Percentiles rank a stretch among this genome's conserved stretches.
Evolutionary conservation across 2,329 filamentous ascomycete species (phyloP).

Genomic region (Apiospora sp.): DNA sequence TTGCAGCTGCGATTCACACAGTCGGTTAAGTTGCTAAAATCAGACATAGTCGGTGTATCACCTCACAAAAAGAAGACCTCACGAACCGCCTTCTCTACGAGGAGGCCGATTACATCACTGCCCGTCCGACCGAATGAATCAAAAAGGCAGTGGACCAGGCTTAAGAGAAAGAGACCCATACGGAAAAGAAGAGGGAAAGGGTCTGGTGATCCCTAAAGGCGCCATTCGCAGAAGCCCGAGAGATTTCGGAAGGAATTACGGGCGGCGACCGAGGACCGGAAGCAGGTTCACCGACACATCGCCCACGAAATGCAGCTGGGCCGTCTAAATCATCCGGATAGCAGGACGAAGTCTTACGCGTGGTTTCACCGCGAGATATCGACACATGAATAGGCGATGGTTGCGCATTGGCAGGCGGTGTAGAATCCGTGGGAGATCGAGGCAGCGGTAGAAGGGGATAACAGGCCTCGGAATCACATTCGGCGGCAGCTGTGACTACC

Average conservation of each 20-base stretch:
- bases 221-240: neutral
- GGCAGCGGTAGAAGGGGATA: neutral
- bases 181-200: neutral
- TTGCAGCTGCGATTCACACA: no score
- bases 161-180: no score
- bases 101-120: neutral
- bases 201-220: neutral
- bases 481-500: neutral
- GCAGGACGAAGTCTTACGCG: neutral
- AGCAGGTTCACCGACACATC: neutral
- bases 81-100: neutral
- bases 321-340: neutral
- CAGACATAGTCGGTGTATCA: no score
- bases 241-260: neutral
- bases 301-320: neutral
- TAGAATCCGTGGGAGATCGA: neutral
- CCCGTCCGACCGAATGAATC: neutral
- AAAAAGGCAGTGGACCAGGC: neutral
- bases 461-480: neutral
- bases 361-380: neutral
- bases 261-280: neutral
- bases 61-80: neutral
- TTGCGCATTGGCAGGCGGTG: neutral
- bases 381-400: neutral
- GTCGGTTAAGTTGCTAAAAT: no score